These are phyloP conservation scores for Puccinia brachypodii DNA, from an alignment of 1,284 basidiomycete genomes.

Conservation along the genomic window DNA sequence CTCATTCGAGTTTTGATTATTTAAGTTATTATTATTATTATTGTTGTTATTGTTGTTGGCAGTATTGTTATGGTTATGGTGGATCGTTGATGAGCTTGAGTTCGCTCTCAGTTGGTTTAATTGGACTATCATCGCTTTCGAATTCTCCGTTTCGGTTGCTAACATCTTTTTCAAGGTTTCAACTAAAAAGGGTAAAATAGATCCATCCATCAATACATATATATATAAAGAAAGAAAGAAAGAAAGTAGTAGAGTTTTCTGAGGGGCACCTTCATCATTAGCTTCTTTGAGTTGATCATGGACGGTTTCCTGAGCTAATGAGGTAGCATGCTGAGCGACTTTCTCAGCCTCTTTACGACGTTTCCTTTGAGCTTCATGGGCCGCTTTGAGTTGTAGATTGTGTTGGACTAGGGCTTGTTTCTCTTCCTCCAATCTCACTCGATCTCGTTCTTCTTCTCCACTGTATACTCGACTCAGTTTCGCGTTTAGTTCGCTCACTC, in stretches of 20 bases:
- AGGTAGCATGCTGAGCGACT: slow-evolving; percentile 1
- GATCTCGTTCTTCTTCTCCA: slow-evolving; percentile 40
- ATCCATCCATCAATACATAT: background rate
- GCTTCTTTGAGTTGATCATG: slow-evolving; percentile 37
- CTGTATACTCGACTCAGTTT: slow-evolving; percentile 26
- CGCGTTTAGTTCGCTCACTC: slow-evolving; percentile 25
- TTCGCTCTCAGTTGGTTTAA: slow-evolving; percentile 28
- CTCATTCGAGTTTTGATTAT: background rate
- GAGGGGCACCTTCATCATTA: slow-evolving; percentile 30
- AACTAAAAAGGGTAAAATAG: background rate
- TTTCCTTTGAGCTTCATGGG: slow-evolving; percentile 24
- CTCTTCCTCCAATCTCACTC: slow-evolving; percentile 25
- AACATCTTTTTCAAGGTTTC: slow-evolving; percentile 37
- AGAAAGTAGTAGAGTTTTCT: no score
- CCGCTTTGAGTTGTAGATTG: slow-evolving; percentile 14
- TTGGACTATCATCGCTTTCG: slow-evolving; percentile 42
- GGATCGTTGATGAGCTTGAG: background rate
- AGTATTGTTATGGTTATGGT: background rate
- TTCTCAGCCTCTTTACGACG: slow-evolving; percentile 41
- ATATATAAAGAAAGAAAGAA: background rate
- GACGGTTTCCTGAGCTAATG: slow-evolving; percentile 20
- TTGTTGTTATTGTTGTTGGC: background rate
- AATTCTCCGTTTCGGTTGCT: slow-evolving; percentile 30
- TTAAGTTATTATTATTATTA: background rate
- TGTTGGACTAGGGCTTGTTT: slow-evolving; percentile 9